Evolutionary conservation across 179 eudicot species (phyloP), one percentile per base, ranked within the genome.

Genomic region (Drosera spatulata): DNA sequence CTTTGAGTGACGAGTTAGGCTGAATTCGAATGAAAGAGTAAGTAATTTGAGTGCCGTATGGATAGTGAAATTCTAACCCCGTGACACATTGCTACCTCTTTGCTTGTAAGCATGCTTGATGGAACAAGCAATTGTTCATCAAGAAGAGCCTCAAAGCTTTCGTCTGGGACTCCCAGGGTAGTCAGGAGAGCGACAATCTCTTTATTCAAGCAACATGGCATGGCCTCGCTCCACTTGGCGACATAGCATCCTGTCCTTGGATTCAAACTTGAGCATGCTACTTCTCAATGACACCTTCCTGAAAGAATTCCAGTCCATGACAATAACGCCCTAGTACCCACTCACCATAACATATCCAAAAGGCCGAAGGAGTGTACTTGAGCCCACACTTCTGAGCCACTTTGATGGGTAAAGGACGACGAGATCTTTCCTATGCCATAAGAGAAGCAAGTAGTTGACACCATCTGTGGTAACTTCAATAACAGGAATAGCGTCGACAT

Each of bases 371-470:
- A 13, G 79, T 76, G 42, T 76, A 68, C 47, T 66, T 64, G 60
- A 75, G 67, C 50, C 87, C 89, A 56, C 80, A 82, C 57, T 82
- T 82, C 44, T 80, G 75, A 33, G 88, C 84, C 71, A 90, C 88
- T 69, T 22, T 90, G 82, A 63, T 79, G 71, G 41, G 97, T 91
- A 79, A 90, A 90, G 11, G 84, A 54, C 5, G 62, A 78, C 9
- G 99, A 93, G 60, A 93, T 93, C 61, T 93, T 93, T 43, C 99
- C 99, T 39, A 93, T 93, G 55, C 99, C 99, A 61, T 93, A 97
- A 0, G 99, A 93, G 75, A 89, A 93, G 66, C 97, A 89, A 22
- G 59, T 93, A 88, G 47, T 68, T 70, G 50, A 85, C 79, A 4
- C 97, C 97, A 59, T 93, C 97, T 5, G 80, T 33, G 37, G 71